Conservation (phyloP, 2,329 filamentous ascomycete species). For the Phialophora expanda region DNA sequence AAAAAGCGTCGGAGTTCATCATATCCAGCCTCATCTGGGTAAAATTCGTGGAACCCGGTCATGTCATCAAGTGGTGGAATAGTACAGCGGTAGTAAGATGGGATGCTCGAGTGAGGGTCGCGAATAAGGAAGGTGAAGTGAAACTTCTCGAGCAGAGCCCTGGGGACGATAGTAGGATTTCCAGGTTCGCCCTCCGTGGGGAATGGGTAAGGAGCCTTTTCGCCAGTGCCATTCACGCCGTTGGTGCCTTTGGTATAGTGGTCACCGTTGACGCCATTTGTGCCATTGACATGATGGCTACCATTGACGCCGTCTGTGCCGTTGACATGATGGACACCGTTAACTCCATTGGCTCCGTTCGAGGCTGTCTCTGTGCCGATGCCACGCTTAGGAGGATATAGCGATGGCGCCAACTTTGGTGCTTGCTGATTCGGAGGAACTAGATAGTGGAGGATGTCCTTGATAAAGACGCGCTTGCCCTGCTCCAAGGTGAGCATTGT, state of each 20-base stretch:
- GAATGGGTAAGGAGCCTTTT: conserved; percentile 61
- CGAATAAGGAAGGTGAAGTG: conserved; percentile 98
- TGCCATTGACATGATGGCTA: background rate
- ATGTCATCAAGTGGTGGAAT: conserved; percentile 80
- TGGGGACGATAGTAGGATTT: conserved; percentile 86
- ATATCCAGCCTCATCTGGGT: conserved; percentile 88
- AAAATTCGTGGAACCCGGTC: conserved; percentile 86
- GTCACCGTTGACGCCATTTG: conserved; percentile 6
- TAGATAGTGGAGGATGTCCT: conserved; percentile 95
- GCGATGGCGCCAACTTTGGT: conserved; percentile 77
- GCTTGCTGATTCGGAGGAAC: conserved; percentile 73
- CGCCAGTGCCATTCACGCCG: conserved; percentile 15
- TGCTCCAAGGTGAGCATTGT: conserved; percentile 55
- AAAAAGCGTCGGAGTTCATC: conserved; percentile 84
- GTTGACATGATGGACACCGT: conserved; percentile 34
- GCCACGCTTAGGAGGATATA: conserved; percentile 63
- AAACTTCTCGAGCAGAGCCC: conserved; percentile 74
- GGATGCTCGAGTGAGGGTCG: conserved; percentile 87
- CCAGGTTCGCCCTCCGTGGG: conserved; percentile 63
- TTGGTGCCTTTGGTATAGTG: conserved; percentile 35
- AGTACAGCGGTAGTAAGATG: conserved; percentile 93
- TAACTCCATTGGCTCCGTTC: conserved; percentile 43
- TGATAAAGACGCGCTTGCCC: conserved; percentile 95
- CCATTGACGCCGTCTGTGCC: conserved; percentile 43
- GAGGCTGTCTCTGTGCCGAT: conserved; percentile 57